phyloP scores from a whole-genome alignment of 345 rosid genomes.

The Rhizophora mangle region DNA sequence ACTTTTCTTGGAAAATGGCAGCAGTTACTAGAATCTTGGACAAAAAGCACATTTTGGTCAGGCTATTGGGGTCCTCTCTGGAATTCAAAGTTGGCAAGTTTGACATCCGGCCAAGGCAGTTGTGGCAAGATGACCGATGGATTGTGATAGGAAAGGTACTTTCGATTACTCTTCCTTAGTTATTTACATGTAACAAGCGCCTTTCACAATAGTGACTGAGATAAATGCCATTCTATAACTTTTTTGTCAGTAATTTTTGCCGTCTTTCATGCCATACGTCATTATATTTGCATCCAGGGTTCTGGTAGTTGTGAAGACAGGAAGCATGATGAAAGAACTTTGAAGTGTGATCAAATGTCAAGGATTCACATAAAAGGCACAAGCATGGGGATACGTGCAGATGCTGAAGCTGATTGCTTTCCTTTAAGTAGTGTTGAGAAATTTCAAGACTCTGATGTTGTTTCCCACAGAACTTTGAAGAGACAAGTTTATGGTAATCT shows the following conservation, averaged over 20 bases:
- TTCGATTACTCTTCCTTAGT: background rate
- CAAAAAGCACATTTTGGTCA: conserved; percentile 42
- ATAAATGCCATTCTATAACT: background rate
- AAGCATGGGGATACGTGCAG: conserved; percentile 20
- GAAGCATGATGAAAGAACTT: conserved; percentile 21
- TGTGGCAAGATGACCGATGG: conserved; percentile 70
- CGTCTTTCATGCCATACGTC: background rate
- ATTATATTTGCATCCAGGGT: conserved; percentile 32
- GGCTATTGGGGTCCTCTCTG: conserved; percentile 59
- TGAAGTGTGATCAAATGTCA: conserved; percentile 31
- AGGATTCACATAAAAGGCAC: conserved; percentile 26
- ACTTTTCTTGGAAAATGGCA: conserved; percentile 76
- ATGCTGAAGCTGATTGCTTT: conserved; percentile 22
- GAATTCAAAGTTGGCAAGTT: conserved; percentile 47
- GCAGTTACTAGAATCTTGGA: conserved; percentile 48
- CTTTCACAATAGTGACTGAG: background rate
- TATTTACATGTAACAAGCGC: background rate
- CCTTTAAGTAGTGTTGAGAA: conserved; percentile 30
- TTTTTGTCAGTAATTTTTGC: background rate
- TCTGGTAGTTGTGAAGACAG: conserved; percentile 27
- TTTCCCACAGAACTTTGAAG: conserved; percentile 36
- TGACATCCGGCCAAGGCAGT: conserved; percentile 55
- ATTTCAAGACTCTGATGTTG: conserved; percentile 29
- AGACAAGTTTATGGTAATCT: conserved; percentile 27
- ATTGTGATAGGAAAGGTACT: conserved; percentile 43